Evolutionary conservation across 2,329 filamentous ascomycete genomes (phyloP), one percentile per base, ranked within the genome.

Genomic region (Didymella segeticola): DNA sequence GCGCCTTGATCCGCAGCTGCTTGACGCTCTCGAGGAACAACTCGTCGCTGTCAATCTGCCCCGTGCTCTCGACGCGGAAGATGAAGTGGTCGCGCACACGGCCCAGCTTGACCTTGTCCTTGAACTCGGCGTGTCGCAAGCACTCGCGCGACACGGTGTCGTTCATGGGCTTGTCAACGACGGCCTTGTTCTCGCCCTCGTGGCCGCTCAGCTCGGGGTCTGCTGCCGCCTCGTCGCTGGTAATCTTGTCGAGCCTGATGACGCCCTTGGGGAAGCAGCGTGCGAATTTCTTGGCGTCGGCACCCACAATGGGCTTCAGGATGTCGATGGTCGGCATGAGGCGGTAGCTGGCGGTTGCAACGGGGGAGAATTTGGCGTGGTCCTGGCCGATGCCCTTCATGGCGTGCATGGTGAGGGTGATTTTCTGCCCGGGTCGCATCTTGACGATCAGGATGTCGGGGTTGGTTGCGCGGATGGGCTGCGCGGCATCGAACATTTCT

Each of bases 331-430:
- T 88, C 7, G 95, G 95, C 70, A 99, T 79, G 17, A 99, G 83
- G 43, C 95, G 87, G 79, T 99, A 99, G 20, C 89, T 91, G 3
- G 95, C 95, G 1, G 95, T 97, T 3, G 93, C 93, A 29, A 98
- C 95, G 39, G 95, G 95, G 0, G 91, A 96, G 80, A 95, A 99
- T 77, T 99, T 99, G 66, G 95, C 89, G 75, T 99, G 95, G 76
- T 99, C 95, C 60, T 89, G 86, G 41, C 95, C 95, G 63, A 96
- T 87, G 56, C 96, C 95, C 79, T 97, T 96, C 78, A 96, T 87
- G 79, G 93, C 95, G 80, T 98, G 93, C 84, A 96, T 89, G 63
- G 90, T 87, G 57, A 97, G 81, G 69, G 90, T 84, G 68, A 99
- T 90, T 66, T 86, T 85, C 80, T 99, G 96, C 4, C 89, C 90